phyloP scores from a whole-genome alignment of 495 filamentous ascomycete species.

The Xylaria sp. region DNA sequence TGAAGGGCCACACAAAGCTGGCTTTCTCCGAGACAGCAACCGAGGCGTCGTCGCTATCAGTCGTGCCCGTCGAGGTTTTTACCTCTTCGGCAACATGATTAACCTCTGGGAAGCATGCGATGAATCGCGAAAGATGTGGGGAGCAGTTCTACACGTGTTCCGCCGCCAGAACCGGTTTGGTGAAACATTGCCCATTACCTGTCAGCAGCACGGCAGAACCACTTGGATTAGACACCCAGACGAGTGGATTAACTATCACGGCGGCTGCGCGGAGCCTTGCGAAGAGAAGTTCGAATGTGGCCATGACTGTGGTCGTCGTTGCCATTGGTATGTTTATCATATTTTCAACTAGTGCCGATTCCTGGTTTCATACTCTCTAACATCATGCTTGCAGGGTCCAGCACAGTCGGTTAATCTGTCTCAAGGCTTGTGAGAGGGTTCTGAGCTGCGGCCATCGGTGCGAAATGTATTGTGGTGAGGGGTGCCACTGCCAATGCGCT shows the following conservation, averaged over 20 bases:
- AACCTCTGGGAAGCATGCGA: constrained; percentile 52
- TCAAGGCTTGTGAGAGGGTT: constrained; percentile 60
- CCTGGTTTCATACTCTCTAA: no score
- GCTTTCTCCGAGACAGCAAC: constrained; percentile 77
- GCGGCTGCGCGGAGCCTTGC: constrained; percentile 66
- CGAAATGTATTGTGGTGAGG: constrained; percentile 47
- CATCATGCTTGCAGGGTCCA: constrained; percentile 61
- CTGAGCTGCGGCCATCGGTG: constrained; percentile 72
- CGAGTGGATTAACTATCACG: constrained; percentile 60
- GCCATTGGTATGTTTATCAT: constrained; percentile 50
- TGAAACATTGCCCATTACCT: constrained; percentile 48
- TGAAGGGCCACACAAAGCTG: constrained; percentile 42
- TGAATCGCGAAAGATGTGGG: constrained; percentile 50
- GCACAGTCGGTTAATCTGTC: constrained; percentile 69
- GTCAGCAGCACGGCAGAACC: constrained; percentile 45
- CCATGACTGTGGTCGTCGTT: constrained; percentile 51
- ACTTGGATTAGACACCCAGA: constrained; percentile 52
- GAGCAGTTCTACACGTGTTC: constrained; percentile 44
- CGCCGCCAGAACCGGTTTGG: constrained; percentile 34
- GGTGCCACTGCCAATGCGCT: constrained; percentile 46
- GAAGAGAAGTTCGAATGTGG: constrained; percentile 49
- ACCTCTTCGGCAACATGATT: constrained; percentile 81
- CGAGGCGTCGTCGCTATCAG: constrained; percentile 89
- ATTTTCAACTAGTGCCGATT: neutral
- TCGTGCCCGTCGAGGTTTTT: constrained; percentile 83